phyloP scores from a whole-genome alignment of 768 basidiomycete species.

The Floccularia luteovirens region DNA sequence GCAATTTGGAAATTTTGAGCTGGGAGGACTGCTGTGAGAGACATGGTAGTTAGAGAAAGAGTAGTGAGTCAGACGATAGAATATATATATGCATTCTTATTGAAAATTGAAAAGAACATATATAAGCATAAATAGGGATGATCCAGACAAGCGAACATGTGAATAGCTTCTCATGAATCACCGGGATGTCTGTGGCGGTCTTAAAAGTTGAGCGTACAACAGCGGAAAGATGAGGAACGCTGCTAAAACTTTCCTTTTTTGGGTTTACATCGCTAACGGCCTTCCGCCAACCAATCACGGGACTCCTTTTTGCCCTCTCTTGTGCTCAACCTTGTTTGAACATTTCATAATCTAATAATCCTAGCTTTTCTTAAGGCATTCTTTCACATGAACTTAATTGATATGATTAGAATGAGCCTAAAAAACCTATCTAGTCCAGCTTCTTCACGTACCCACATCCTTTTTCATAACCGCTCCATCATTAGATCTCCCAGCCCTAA shows the following conservation, averaged over 20 bases:
- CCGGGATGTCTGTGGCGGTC: conserved; percentile 13
- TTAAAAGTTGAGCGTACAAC: conserved; percentile 11
- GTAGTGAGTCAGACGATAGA: conserved; percentile 7
- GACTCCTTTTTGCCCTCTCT: conserved; percentile 8
- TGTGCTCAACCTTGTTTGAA: neutral
- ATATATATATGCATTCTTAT: conserved; percentile 2
- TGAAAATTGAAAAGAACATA: neutral
- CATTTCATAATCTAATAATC: neutral
- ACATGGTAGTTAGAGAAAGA: conserved; percentile 12
- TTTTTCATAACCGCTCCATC: too few species aligned
- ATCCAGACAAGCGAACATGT: conserved; percentile 22
- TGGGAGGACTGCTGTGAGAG: conserved; percentile 7
- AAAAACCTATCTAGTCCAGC: too few species aligned
- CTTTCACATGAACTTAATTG: conserved; percentile 2
- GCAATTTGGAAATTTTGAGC: conserved; percentile 4
- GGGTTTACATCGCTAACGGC: conserved; percentile 23
- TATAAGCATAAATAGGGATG: neutral
- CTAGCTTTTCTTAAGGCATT: neutral
- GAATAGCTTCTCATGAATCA: conserved; percentile 14
- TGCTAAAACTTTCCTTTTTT: conserved; percentile 15
- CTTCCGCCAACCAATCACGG: conserved; percentile 26
- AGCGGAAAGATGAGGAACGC: conserved; percentile 20
- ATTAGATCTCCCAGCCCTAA: neutral
- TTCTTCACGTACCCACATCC: too few species aligned
- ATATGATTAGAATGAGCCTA: too few species aligned